Base-by-base conservation (phyloP, 1,284 basidiomycete genomes). In the Sporisorium scitamineum region DNA sequence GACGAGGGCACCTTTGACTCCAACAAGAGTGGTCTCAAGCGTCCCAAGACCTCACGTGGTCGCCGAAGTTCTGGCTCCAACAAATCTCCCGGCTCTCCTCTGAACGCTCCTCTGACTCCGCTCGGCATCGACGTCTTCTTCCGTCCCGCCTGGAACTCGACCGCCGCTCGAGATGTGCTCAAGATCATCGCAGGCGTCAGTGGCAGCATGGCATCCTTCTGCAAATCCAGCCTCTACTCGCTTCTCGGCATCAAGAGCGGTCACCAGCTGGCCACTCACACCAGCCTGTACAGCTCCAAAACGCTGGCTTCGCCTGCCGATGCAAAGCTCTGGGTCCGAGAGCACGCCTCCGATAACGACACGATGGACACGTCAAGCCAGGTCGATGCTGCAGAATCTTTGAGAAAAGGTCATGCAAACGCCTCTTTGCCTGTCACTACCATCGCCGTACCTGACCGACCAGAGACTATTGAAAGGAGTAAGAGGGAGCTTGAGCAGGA, bases 81-180 rank as follows among this genome's bases (percentile, higher is more conserved):
- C 53, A 56, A 51, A 5, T 60, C 63, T 9, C 48, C 53, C 4
- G 47, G 42, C 37, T 58, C 56, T 2, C n/a, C 54, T 8, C 45
- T 42, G 9, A 8, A 24, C 45, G 41, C 31, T 5, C 18, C 26
- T 22, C 56, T 50, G 11, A 14, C 8, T 1, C 42, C 52, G 6
- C 57, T 73, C 16, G 64, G 64, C 16, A 73, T 68, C 57, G 70
- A 73, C 29, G 34, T 73, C 24, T 57, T 61, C 42, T 73, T 73
- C 32, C 53, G 45, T 4, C 24, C 57, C 1, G 61, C 57, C 5
- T 73, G 70, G 70, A 64, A 41, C 57, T 58, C 70, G 26, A 37
- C 22, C 5, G 50, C 26, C 5, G 70, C 70, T 44, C 54, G 61
- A 0, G 48, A 61, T 1, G 70, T 61, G 27, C 54, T 73, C 29